Percentiles rank a stretch among this genome's conserved stretches.
Conservation (phyloP, 2,329 filamentous ascomycete species). For the Bisporella sp. region DNA sequence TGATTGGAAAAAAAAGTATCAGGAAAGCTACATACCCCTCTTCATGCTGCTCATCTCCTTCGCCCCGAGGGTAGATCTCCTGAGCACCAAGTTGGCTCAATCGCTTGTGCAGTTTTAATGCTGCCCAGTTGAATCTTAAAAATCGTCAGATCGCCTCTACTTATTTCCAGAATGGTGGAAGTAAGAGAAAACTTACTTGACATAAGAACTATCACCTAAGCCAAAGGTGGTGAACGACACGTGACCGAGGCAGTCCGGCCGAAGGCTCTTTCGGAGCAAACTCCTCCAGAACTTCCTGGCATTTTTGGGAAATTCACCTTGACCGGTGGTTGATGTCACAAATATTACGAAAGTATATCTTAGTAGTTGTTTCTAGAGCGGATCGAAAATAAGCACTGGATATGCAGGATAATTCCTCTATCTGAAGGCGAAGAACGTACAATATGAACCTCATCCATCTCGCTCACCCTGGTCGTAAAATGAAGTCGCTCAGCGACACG, state of each 20-base stretch:
- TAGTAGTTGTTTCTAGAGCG: slow-evolving; percentile 41
- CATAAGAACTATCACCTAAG: slow-evolving; percentile 89
- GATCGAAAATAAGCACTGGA: slow-evolving; percentile 5
- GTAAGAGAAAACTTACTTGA: slow-evolving; percentile 53
- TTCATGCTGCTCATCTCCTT: slow-evolving; percentile 88
- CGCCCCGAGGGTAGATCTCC: slow-evolving; percentile 69
- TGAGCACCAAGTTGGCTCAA: slow-evolving; percentile 76
- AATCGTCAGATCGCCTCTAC: no score
- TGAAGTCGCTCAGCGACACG: slow-evolving; percentile 67
- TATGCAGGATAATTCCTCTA: slow-evolving; percentile 9
- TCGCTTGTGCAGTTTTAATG: slow-evolving; percentile 79
- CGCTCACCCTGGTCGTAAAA: slow-evolving; percentile 68
- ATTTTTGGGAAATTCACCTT: slow-evolving; percentile 88
- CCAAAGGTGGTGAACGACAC: slow-evolving; percentile 82
- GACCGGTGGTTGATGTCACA: slow-evolving; percentile 84
- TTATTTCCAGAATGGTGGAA: neutral
- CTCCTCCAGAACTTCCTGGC: slow-evolving; percentile 77
- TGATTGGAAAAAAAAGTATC: neutral
- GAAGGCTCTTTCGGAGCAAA: slow-evolving; percentile 71
- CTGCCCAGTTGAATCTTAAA: slow-evolving; percentile 82
- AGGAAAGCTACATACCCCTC: slow-evolving; percentile 61
- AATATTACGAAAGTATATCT: slow-evolving; percentile 61
- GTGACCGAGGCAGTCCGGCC: slow-evolving; percentile 58
- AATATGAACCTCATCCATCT: slow-evolving; percentile 69
- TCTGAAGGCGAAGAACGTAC: slow-evolving; percentile 41